A percentile compares a stretch with the other conserved stretches of the same genome.
Conservation (phyloP, 345 rosid species). For the Eucalyptus shirleyi region DNA sequence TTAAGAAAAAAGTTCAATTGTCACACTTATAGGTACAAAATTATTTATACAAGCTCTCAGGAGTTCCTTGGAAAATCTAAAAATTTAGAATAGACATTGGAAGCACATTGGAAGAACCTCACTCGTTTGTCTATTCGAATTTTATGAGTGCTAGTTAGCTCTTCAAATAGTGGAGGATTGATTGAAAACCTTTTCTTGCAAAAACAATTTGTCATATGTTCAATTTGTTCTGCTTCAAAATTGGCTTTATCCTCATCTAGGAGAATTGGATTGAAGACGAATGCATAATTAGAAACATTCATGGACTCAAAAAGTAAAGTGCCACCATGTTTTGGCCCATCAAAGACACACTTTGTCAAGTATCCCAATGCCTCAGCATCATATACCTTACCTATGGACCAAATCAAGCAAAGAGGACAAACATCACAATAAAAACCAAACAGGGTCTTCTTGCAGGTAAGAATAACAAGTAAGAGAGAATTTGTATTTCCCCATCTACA, state of each 20-base stretch:
- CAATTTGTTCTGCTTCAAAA: background rate
- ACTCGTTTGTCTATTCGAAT: background rate
- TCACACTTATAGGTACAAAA: background rate
- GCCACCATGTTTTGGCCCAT: background rate
- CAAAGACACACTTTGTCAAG: background rate
- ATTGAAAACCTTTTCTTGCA: background rate
- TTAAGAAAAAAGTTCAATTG: background rate
- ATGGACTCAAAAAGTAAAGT: background rate
- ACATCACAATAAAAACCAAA: background rate
- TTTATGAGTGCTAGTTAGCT: background rate
- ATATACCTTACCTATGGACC: background rate
- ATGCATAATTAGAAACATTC: background rate
- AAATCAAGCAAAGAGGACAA: background rate
- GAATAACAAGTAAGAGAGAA: background rate
- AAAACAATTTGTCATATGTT: background rate
- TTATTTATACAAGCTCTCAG: background rate
- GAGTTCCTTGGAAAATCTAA: background rate
- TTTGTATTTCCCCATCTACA: background rate
- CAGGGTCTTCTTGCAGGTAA: background rate
- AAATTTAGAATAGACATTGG: background rate
- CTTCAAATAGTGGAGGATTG: background rate
- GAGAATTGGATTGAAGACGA: background rate
- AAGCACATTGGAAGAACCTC: background rate
- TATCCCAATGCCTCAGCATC: background rate
- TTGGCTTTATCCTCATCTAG: background rate